Conservation (phyloP, 75 land plant genomes). For the Selaginella tamariscina region DNA sequence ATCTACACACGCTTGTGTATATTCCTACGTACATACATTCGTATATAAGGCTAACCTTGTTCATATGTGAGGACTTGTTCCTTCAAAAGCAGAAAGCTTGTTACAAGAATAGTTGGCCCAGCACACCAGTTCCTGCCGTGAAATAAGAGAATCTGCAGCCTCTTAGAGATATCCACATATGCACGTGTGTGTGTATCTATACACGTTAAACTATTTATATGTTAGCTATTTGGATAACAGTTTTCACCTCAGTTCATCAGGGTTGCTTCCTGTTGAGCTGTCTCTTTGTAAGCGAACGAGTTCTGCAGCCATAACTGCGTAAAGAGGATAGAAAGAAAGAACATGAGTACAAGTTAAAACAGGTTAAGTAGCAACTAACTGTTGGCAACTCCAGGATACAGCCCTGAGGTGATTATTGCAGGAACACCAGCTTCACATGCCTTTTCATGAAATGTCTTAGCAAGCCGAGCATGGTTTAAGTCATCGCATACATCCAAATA, state of each 20-base stretch:
- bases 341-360: neutral
- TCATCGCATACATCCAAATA: slow-evolving; percentile 97
- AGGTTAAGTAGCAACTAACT: slow-evolving; percentile 22
- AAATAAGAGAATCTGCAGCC: slow-evolving; percentile 74
- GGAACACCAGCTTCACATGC: slow-evolving; percentile 58
- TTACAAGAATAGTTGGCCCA: slow-evolving; percentile 92
- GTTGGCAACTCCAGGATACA: slow-evolving; percentile 96
- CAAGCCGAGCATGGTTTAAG: slow-evolving; percentile 44
- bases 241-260: slow-evolving; percentile 15
- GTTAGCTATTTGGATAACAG: neutral
- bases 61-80: slow-evolving; percentile 76
- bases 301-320: slow-evolving; percentile 97
- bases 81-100: slow-evolving; percentile 85
- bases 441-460: slow-evolving; percentile 52
- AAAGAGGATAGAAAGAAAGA: neutral
- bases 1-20: neutral
- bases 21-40: neutral
- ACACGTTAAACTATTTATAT: neutral
- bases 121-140: slow-evolving; percentile 95
- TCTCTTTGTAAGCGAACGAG: slow-evolving; percentile 43
- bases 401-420: slow-evolving; percentile 80
- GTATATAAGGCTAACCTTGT: slow-evolving; percentile 38
- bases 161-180: too few species aligned
- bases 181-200: neutral
- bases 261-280: neutral